Evolutionary conservation across 352 stramenopile species (phyloP), one percentile per base, ranked within the genome.

Genomic region (Globisporangium apiculatum): DNA sequence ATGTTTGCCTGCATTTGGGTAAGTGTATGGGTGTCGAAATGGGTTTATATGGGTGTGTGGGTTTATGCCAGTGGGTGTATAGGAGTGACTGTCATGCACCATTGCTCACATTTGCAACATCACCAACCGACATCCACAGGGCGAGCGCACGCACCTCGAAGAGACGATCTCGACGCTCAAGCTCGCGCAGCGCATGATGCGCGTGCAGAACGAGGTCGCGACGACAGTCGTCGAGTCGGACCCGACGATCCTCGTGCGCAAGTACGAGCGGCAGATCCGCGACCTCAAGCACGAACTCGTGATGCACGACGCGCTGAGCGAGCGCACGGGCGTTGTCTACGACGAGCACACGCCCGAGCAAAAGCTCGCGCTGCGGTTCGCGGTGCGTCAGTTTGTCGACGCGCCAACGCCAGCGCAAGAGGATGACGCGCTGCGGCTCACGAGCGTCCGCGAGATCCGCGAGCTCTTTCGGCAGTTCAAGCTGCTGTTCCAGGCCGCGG

Each of bases 1-100:
- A 89, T 99, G 68, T 94, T 99, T 64, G 91, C 91, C 1, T 97
- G 90, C 64, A 94, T 98, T 17, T 97, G 88, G 86, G 70, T 78
- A 51, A 31, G 49, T 56, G 4, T 31, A 3, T 31, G 24, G 24
- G 24, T 31, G n/a, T 51, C 7, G 24, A 31, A 31, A 31, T 3
- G 24, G 24, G 24, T 31, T 31, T 31, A 31, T 31, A 31, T 31
- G 24, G 24, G 24, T 31, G 24, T 31, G 24, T 31, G 24, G 24
- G 24, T 31, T 31, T 31, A 3, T 3, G 2, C 1, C 24, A 31
- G 2, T 0, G 24, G 24, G 24, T 31, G 24, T 31, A 31, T 31
- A 31, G 2, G 24, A 31, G 24, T 31, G 24, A 31, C 2, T 31
- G 24, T 31, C 24, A 31, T 31, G 24, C 24, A 31, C 24, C 24